phyloP scores from a whole-genome alignment of 163 green algal species.

The Prototheca wickerhamii region DNA sequence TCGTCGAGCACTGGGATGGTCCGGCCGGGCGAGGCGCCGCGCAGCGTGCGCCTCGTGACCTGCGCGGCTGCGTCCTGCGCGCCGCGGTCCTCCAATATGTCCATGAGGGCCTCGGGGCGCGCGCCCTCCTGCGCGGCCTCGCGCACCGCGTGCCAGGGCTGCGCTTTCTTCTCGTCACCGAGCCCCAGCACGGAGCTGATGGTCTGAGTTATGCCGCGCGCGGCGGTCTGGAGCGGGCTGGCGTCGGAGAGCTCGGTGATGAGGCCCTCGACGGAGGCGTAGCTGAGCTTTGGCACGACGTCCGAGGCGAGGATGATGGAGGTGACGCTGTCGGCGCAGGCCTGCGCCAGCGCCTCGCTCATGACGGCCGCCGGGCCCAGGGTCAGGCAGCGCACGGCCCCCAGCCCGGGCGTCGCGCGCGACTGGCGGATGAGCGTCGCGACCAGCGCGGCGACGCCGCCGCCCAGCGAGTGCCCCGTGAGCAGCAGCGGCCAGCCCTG shows the following conservation, averaged over 20 bases:
- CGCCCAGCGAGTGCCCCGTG: slow-evolving; percentile 50
- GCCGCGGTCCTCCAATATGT: too few relatives aligned
- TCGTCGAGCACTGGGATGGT: too few relatives aligned
- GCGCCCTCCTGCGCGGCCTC: too few relatives aligned
- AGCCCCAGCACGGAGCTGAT: slow-evolving; percentile 1
- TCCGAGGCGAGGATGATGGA: slow-evolving; percentile 43
- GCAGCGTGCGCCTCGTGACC: too few relatives aligned
- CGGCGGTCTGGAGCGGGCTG: slow-evolving; percentile 20
- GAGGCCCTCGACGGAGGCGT: slow-evolving; percentile 52
- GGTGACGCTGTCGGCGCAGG: slow-evolving; percentile 24
- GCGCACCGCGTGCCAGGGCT: too few relatives aligned
- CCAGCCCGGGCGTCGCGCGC: slow-evolving; percentile 20
- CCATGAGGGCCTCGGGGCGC: too few relatives aligned
- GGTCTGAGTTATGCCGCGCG: slow-evolving; percentile 6
- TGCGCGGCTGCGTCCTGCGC: too few relatives aligned
- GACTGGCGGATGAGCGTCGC: slow-evolving; percentile 51
- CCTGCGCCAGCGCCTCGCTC: slow-evolving; percentile 33
- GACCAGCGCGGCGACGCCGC: slow-evolving; percentile 58
- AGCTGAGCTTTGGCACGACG: slow-evolving; percentile 47
- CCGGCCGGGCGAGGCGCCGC: too few relatives aligned
- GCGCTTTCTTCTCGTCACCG: too few relatives aligned
- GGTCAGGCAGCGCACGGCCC: slow-evolving; percentile 25
- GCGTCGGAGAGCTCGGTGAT: slow-evolving; percentile 49
- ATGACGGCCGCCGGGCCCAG: slow-evolving; percentile 52
- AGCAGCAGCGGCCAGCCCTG: slow-evolving; percentile 79